Evolutionary conservation across 208 protist species (phyloP), one percentile per base, ranked within the genome.

Genomic region (Kentomonas sorsogonicus): DNA sequence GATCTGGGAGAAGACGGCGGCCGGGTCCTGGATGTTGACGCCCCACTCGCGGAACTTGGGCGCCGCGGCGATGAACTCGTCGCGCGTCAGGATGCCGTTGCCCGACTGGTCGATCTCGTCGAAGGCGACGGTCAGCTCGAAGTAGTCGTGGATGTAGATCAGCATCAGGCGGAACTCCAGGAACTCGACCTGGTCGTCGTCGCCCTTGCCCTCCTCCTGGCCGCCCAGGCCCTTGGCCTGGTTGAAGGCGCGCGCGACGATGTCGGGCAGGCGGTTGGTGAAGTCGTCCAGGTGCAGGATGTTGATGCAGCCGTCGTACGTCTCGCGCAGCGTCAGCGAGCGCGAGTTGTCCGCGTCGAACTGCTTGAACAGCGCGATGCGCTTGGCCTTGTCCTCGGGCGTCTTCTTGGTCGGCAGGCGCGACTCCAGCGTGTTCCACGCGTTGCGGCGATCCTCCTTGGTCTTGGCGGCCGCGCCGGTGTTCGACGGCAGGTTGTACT

Each of bases 101-200:
- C 83, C 81, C 23, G 76, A 82, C 29, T 70, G 77, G 66, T 90
- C 83, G 48, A 91, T 83, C 63, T 79, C 63, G 62, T 90, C 83
- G 63, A 94, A 88, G 71, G 91, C 87, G 26, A 87, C 61, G 5
- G 72, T 84, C 61, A 94, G 74, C 56, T 79, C 57, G 39, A 83
- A 79, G 65, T 68, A 76, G 69, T 79, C 63, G 66, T 78, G 72
- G 55, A 83, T 83, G 69, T 66, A 86, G 67, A 60, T 85, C 38
- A 93, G 70, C 55, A 93, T 73, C 52, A 90, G 63, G 59, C 82
- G 77, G 74, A 93, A 93, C 70, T 89, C 82, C 1, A 74, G 59
- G 55, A 81, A 79, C 58, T 83, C 72, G 31, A 90, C 79, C 18
- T 67, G 74, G 45, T 93, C 66, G 3, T 44, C 55, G 38, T 47